A percentile compares a stretch with the other conserved stretches of the same genome.
These are phyloP conservation scores for Linum tenue DNA, from an alignment of 345 rosid genomes.

Conservation along the genomic window DNA sequence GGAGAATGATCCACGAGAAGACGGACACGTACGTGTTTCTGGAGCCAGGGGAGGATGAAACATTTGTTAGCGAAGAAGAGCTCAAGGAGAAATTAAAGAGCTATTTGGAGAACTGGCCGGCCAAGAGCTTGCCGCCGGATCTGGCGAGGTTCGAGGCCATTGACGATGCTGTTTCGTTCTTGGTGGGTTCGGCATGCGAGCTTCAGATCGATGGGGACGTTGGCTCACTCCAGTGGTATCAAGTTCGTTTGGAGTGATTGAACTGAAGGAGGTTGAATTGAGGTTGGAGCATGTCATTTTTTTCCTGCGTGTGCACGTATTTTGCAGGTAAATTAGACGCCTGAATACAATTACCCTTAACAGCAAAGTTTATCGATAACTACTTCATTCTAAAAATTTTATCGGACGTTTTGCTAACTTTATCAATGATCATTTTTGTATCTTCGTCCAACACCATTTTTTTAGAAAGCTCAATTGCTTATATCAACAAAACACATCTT, in stretches of 20 bases:
- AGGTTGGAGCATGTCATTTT: too few species aligned
- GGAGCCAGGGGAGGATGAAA: constrained; percentile 77
- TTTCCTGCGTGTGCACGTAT: too few species aligned
- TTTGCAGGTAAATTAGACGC: too few species aligned
- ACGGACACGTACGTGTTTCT: constrained; percentile 63
- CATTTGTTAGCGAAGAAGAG: constrained; percentile 73
- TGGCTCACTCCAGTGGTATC: constrained; percentile 78
- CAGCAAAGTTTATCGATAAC: too few species aligned
- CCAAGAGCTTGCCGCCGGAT: constrained; percentile 58
- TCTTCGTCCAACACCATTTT: too few species aligned
- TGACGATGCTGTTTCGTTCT: constrained; percentile 64
- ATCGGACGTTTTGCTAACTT: too few species aligned
- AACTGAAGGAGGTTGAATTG: too few species aligned
- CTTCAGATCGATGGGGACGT: constrained; percentile 71
- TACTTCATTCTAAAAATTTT: too few species aligned
- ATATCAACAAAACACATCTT: too few species aligned
- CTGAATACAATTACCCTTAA: too few species aligned
- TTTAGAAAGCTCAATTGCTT: too few species aligned
- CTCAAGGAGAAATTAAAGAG: constrained; percentile 45
- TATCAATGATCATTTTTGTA: too few species aligned
- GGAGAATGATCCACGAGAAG: constrained; percentile 46
- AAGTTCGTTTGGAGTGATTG: constrained; percentile 61
- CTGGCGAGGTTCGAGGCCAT: constrained; percentile 53
- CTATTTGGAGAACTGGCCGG: constrained; percentile 73
- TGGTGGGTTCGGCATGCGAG: constrained; percentile 65